Evolutionary conservation across 2,329 filamentous ascomycete species (phyloP), one percentile per base, ranked within the genome.

Genomic region (Penicillium paneum): DNA sequence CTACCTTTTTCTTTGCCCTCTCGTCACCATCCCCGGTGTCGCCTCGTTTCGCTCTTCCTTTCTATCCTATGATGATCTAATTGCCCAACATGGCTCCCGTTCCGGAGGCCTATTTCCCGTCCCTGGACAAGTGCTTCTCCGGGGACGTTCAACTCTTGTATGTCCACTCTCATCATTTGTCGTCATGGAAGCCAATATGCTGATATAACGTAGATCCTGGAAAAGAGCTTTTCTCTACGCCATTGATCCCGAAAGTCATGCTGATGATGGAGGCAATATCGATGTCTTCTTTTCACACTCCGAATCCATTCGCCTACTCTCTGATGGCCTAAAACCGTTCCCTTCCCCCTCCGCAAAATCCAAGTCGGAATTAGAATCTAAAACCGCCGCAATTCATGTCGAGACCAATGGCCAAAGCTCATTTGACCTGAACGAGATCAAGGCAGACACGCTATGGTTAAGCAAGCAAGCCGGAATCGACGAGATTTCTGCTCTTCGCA

Each of bases 331-430:
- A 66, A 81, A 80, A 59, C 84, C 87, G 39, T 96, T 93, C 71
- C 76, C 82, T 54, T 66, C 80, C 59, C 78, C 86, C 1, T 84
- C 82, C 60, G 70, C 83, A 48, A 79, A 84, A 64, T 83, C 88
- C 29, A 89, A 86, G 72, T 80, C 83, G 61, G 82, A 83, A 17
- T 95, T 95, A 68, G 89, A 95, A 57, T 89, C 89, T 19, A 91
- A 87, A 73, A 96, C 90, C 0, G 89, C 91, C 21, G 89, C 91
- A 5, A 95, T 97, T 57, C 88, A 96, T 70, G 84, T 91, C 45
- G 84, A 90, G 1, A 85, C 88, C 17, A 83, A 83, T 5, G 78
- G 83, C 12, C 84, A 83, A 64, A 81, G 83, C 38, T 83, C 83
- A 53, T 90, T 88, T 69, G 84, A 92, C 67, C 79, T 96, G 62